Conservation (phyloP, 2,329 filamentous ascomycete species). For the Xylaria polymorpha region DNA sequence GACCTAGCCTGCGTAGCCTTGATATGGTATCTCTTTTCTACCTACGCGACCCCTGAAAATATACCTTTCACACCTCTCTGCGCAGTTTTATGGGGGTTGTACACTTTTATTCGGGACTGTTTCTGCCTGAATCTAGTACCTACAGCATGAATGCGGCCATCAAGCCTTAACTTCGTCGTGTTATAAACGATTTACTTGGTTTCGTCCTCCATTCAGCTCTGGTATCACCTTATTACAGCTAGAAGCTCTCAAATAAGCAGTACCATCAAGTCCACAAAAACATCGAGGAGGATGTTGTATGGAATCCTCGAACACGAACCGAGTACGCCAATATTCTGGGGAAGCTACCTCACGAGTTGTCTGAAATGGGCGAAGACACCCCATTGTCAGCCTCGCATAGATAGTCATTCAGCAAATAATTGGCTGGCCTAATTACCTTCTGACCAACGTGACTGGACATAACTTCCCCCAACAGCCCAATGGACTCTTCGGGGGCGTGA, state of each 20-base stretch:
- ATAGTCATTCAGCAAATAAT: neutral
- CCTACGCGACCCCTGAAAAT: too few species aligned
- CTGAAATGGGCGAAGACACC: neutral
- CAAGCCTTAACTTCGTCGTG: conserved; percentile 71
- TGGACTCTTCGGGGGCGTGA: neutral
- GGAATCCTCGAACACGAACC: neutral
- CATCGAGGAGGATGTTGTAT: conserved; percentile 28
- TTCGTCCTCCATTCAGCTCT: conserved; percentile 74
- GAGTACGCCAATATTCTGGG: neutral
- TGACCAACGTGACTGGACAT: neutral
- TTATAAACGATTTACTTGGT: conserved; percentile 70
- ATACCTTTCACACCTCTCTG: neutral
- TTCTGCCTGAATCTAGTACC: conserved; percentile 67
- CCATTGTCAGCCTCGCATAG: neutral
- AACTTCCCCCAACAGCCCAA: neutral
- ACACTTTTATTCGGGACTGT: neutral
- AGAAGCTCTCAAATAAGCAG: conserved; percentile 76
- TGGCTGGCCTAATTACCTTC: conserved; percentile 4
- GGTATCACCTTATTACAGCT: conserved; percentile 77
- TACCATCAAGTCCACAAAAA: conserved; percentile 64
- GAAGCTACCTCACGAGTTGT: neutral
- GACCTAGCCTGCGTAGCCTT: neutral
- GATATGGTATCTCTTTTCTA: neutral
- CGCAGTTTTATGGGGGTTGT: neutral
- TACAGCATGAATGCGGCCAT: conserved; percentile 78